Evolutionary conservation across 2,329 filamentous ascomycete species (phyloP).

Genomic region (Aspergillus puulaauensis): DNA sequence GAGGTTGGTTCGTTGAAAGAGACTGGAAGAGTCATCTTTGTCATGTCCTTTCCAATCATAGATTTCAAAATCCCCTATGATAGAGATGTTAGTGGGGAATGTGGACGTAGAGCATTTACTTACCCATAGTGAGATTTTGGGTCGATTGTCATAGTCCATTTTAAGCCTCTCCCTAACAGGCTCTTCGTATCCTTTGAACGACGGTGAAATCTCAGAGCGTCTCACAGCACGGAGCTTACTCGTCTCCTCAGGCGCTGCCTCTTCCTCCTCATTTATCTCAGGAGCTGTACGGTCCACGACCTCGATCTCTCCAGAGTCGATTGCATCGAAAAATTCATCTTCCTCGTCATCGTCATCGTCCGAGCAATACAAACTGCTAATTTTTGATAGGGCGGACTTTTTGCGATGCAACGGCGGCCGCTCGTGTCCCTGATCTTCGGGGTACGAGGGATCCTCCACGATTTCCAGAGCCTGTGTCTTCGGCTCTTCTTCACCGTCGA

Average conservation of each 20-base stretch:
- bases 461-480: slow-evolving; percentile 23
- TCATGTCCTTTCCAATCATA: slow-evolving; percentile 99
- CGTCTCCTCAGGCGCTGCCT: slow-evolving; percentile 41
- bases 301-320: slow-evolving; percentile 89
- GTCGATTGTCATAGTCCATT: slow-evolving; percentile 87
- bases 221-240: slow-evolving; percentile 49
- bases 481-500: slow-evolving; percentile 33
- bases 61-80: slow-evolving; percentile 88
- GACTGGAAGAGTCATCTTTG: slow-evolving; percentile 97
- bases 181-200: slow-evolving; percentile 89
- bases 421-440: slow-evolving; percentile 6
- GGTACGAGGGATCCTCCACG: slow-evolving; percentile 11
- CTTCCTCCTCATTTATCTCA: slow-evolving; percentile 46
- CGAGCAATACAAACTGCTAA: slow-evolving; percentile 69
- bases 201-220: slow-evolving; percentile 66
- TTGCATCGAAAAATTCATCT: slow-evolving; percentile 96
- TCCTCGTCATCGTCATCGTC: slow-evolving; percentile 71
- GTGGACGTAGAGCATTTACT: slow-evolving; percentile 31
- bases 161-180: slow-evolving; percentile 76
- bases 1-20: slow-evolving; percentile 99
- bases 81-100: slow-evolving; percentile 5
- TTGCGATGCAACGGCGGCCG: slow-evolving; percentile 51
- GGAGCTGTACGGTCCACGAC: slow-evolving; percentile 59
- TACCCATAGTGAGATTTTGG: slow-evolving; percentile 96
- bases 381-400: slow-evolving; percentile 65